Conservation (phyloP, 2,329 filamentous ascomycete species). For the Chalara sp. region DNA sequence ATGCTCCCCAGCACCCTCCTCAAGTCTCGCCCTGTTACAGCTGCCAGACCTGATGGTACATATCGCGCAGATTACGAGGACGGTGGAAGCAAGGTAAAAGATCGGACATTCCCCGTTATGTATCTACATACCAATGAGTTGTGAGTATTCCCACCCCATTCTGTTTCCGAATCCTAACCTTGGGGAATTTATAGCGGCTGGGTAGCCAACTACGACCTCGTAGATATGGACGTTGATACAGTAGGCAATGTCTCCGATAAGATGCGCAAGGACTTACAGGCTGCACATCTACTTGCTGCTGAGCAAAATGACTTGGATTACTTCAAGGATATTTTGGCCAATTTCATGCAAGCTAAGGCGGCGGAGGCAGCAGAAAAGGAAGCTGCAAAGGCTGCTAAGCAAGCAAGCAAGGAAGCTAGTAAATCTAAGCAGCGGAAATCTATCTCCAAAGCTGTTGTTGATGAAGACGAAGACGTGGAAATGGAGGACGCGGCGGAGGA, state of each 20-base stretch:
- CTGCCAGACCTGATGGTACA: slow-evolving; percentile 72
- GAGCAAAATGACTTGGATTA: slow-evolving; percentile 71
- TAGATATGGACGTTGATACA: slow-evolving; percentile 67
- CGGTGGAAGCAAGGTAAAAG: slow-evolving; percentile 76
- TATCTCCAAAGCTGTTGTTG: slow-evolving; percentile 33
- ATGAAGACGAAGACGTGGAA: slow-evolving; percentile 48
- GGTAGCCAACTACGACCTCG: slow-evolving; percentile 79
- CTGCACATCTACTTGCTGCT: slow-evolving; percentile 73
- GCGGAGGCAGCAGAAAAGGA: slow-evolving; percentile 41
- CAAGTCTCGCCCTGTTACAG: slow-evolving; percentile 75
- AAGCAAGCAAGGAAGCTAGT: slow-evolving; percentile 38
- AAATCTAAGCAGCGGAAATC: slow-evolving; percentile 32
- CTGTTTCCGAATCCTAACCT: background rate
- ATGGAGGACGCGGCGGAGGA: slow-evolving; percentile 47
- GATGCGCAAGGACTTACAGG: slow-evolving; percentile 70
- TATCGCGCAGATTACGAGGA: slow-evolving; percentile 84
- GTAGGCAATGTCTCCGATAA: slow-evolving; percentile 65
- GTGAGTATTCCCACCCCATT: slow-evolving; percentile 49
- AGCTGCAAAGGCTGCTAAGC: slow-evolving; percentile 38
- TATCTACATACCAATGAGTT: slow-evolving; percentile 94
- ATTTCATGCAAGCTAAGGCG: slow-evolving; percentile 61
- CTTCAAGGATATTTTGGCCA: slow-evolving; percentile 75
- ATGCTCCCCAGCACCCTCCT: slow-evolving; percentile 82
- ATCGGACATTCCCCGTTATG: slow-evolving; percentile 91
- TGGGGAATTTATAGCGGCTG: slow-evolving; percentile 59